Percentiles rank a stretch among this genome's conserved stretches.
These are phyloP conservation scores for Xylaria multiplex DNA, from an alignment of 2,329 filamentous ascomycete species.

Conservation along the genomic window DNA sequence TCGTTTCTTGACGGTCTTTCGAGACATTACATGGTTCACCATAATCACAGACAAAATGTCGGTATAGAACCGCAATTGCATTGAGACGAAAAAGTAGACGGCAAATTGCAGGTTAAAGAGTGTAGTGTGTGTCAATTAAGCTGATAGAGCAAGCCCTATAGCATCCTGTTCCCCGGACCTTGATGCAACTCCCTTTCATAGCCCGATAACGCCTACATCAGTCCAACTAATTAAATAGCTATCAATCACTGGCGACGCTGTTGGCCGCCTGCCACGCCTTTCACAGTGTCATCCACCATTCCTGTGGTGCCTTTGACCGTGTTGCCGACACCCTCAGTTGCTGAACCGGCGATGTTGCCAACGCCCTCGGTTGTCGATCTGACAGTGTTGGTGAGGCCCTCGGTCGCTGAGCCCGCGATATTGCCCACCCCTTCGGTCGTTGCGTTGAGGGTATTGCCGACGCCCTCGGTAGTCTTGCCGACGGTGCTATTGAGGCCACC, in stretches of 20 bases:
- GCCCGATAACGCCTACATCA: constrained; percentile 22
- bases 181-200: constrained; percentile 9
- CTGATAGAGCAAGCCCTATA: background rate
- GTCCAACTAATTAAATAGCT: background rate
- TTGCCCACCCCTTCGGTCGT: constrained; percentile 47
- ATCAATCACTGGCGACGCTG: constrained; percentile 14
- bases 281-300: constrained; percentile 43
- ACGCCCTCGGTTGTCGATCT: constrained; percentile 47
- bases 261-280: constrained; percentile 40
- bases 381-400: constrained; percentile 44
- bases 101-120: background rate
- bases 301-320: constrained; percentile 45
- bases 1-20: background rate
- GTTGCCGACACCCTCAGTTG: constrained; percentile 50
- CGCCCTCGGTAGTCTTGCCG: constrained; percentile 50
- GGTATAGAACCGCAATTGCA: background rate
- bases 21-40: constrained; percentile 1
- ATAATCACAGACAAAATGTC: background rate
- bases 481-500: constrained; percentile 48
- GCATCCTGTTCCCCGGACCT: background rate
- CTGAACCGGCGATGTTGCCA: constrained; percentile 41
- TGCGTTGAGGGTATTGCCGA: constrained; percentile 43
- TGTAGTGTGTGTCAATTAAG: background rate
- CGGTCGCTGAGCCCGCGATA: constrained; percentile 49
- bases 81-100: constrained; percentile 5